Percentiles rank a stretch among this genome's conserved stretches.
Evolutionary conservation across 148 eudicot genomes (phyloP).

Genomic region (Pouteria glomerata): DNA sequence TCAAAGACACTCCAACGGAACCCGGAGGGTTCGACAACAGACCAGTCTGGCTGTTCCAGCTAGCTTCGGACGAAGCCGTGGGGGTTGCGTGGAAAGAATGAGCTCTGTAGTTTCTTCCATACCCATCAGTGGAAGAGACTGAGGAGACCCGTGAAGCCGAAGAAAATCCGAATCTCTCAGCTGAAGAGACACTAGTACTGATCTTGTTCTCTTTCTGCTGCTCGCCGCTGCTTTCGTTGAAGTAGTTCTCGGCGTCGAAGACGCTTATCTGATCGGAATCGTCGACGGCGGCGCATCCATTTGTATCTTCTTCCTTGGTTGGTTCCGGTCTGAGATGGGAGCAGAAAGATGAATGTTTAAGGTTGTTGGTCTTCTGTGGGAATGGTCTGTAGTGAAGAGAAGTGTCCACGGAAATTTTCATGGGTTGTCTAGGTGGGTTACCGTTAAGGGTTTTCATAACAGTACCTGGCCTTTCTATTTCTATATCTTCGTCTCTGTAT

Average conservation of each 20-base stretch:
- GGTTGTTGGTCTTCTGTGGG: constrained; percentile 12
- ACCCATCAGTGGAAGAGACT: constrained; percentile 37
- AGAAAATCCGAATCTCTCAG: not conserved
- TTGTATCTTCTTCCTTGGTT: constrained; percentile 6
- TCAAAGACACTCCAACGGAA: constrained; percentile 26
- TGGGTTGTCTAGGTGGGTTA: not conserved
- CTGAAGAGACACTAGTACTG: not conserved
- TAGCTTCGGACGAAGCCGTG: constrained; percentile 80
- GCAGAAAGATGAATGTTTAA: constrained; percentile 35
- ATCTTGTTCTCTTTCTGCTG: constrained; percentile 15
- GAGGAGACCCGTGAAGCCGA: constrained; percentile 46
- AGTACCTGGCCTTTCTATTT: constrained; percentile 15
- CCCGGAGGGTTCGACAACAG: constrained; percentile 56
- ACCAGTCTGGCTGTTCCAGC: constrained; percentile 88
- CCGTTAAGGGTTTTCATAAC: constrained; percentile 1
- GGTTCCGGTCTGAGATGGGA: constrained; percentile 29
- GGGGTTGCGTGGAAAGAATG: constrained; percentile 66
- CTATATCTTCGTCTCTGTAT: not conserved
- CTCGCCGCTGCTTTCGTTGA: constrained; percentile 44
- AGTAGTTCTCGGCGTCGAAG: constrained; percentile 76
- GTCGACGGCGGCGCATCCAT: constrained; percentile 20
- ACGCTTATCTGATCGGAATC: constrained; percentile 59
- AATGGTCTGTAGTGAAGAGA: constrained; percentile 31
- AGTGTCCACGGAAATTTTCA: constrained; percentile 11
- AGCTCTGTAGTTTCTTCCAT: constrained; percentile 28